A percentile compares a stretch with the other conserved stretches of the same genome.
Conservation (phyloP, 257 asterid genomes). For the Dorcoceras hygrometricum region DNA sequence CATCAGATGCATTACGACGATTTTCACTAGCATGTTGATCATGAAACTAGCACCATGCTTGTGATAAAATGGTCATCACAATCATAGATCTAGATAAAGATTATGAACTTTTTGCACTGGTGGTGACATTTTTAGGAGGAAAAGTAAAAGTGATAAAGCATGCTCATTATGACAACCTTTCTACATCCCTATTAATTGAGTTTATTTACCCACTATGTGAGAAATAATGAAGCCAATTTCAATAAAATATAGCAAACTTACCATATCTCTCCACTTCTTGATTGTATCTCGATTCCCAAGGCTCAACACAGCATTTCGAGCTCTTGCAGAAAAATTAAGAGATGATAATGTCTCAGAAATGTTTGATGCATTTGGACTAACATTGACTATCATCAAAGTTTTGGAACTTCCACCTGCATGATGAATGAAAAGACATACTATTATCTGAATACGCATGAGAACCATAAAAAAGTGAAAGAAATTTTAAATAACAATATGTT, state of each 20-base stretch:
- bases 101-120: conserved; percentile 12
- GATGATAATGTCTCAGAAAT: conserved; percentile 79
- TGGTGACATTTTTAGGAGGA: conserved; percentile 7
- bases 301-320: conserved; percentile 77
- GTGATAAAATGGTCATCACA: conserved; percentile 14
- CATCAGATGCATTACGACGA: conserved; percentile 19
- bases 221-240: conserved; percentile 11
- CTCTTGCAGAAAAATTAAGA: conserved; percentile 90
- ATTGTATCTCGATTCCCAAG: conserved; percentile 96
- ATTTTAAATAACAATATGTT: neutral
- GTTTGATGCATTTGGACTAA: conserved; percentile 69
- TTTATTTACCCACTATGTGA: conserved; percentile 14
- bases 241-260: conserved; percentile 43
- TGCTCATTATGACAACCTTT: conserved; percentile 17
- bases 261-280: conserved; percentile 94
- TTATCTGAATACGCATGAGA: conserved; percentile 18
- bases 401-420: conserved; percentile 88
- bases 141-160: conserved; percentile 13
- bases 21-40: conserved; percentile 18
- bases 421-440: conserved; percentile 24
- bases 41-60: conserved; percentile 21
- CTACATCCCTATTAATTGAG: conserved; percentile 1
- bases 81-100: conserved; percentile 16
- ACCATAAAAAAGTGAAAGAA: conserved; percentile 7
- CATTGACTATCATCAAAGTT: conserved; percentile 78